A percentile compares a stretch with the other conserved stretches of the same genome.
Conservation (phyloP, 2,329 filamentous ascomycete species). For the Fusarium chaquense region DNA sequence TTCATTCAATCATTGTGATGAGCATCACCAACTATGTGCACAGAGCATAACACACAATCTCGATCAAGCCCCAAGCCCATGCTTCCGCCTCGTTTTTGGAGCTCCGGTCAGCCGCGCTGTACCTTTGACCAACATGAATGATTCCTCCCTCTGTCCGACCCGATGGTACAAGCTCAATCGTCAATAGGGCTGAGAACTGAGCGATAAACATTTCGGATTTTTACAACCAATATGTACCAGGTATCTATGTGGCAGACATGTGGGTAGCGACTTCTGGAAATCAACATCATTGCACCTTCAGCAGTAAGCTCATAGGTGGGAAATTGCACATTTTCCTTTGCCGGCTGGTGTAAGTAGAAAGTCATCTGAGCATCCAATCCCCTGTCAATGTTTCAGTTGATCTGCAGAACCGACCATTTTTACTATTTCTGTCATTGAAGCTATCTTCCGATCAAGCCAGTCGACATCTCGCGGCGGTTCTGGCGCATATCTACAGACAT, state of each 20-base stretch:
- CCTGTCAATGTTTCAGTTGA: neutral
- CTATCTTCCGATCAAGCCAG: slow-evolving; percentile 4
- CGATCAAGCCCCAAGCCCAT: neutral
- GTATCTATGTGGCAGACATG: neutral
- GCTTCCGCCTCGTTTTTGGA: neutral
- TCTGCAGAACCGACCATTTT: neutral
- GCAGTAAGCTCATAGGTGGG: neutral
- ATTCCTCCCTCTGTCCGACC: slow-evolving; percentile 5
- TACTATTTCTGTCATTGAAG: slow-evolving; percentile 8
- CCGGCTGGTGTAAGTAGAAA: neutral
- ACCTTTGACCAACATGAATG: neutral
- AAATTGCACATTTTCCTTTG: neutral
- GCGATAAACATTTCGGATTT: neutral
- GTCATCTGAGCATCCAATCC: neutral
- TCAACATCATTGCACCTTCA: neutral
- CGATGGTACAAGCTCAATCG: neutral
- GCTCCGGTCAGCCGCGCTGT: neutral
- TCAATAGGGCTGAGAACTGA: neutral
- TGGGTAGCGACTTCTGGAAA: neutral
- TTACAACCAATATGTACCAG: neutral
- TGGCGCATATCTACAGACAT: neutral
- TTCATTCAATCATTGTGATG: neutral
- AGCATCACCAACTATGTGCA: neutral
- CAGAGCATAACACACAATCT: neutral
- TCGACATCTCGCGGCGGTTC: slow-evolving; percentile 11